Evolutionary conservation across 2,329 filamentous ascomycete species (phyloP).

Genomic region (Diaporthe sp.): DNA sequence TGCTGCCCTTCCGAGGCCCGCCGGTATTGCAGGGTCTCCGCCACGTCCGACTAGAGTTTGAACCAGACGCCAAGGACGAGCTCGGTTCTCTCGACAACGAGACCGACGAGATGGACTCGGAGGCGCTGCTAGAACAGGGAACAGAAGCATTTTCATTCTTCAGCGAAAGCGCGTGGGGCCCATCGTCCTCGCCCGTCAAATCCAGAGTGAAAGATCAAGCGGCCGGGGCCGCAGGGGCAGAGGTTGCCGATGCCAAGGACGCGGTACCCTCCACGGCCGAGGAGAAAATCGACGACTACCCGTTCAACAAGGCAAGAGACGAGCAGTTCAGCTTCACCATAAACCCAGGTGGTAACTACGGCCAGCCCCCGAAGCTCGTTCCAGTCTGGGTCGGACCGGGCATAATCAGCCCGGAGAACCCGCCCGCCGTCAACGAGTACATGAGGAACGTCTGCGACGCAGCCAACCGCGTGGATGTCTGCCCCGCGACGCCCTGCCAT

Average conservation of each 20-base stretch:
- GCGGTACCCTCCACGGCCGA: background rate
- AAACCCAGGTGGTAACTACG: conserved; percentile 48
- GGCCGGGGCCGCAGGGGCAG: background rate
- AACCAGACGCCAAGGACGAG: conserved; percentile 57
- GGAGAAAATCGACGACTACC: conserved; percentile 6
- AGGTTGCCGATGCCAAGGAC: background rate
- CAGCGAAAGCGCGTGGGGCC: conserved; percentile 47
- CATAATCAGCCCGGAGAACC: conserved; percentile 44
- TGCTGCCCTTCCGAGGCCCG: conserved; percentile 53
- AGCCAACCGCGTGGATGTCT: conserved; percentile 53
- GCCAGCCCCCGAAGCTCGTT: conserved; percentile 41
- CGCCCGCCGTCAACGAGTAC: conserved; percentile 61
- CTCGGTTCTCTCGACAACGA: conserved; percentile 47
- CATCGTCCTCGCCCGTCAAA: conserved; percentile 35
- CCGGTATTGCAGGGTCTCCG: conserved; percentile 64
- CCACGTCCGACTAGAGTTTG: conserved; percentile 68
- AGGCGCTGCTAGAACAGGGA: conserved; percentile 56
- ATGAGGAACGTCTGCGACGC: conserved; percentile 58
- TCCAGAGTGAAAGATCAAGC: conserved; percentile 20
- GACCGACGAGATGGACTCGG: conserved; percentile 55
- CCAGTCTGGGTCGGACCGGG: conserved; percentile 64
- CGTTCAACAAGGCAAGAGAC: conserved; percentile 12
- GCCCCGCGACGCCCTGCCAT: conserved; percentile 64
- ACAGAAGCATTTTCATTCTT: conserved; percentile 63
- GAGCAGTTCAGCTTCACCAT: conserved; percentile 46